Percentiles rank a stretch among this genome's conserved stretches.
Evolutionary conservation across 108 stramenopile genomes (phyloP).

Genomic region (Conticribra guillardii): DNA sequence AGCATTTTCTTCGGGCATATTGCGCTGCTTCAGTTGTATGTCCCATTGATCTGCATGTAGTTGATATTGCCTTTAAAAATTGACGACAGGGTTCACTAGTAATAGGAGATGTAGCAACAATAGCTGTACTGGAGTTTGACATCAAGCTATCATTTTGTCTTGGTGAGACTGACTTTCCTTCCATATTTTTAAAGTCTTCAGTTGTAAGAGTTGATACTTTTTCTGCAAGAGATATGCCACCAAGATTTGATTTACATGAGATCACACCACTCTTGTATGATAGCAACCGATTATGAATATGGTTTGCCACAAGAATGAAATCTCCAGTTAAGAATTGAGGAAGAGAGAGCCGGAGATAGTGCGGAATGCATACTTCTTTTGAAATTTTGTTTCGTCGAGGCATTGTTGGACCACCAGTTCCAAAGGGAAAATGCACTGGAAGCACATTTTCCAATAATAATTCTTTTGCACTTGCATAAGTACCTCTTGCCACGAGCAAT

Average conservation of each 20-base stretch:
- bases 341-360: slow-evolving; percentile 3
- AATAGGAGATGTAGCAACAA: too few species aligned
- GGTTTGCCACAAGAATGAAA: slow-evolving; percentile 15
- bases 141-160: too few species aligned
- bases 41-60: slow-evolving; percentile 25
- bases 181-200: slow-evolving; percentile 17
- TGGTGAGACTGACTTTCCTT: too few species aligned
- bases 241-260: not conserved
- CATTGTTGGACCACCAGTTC: slow-evolving; percentile 14
- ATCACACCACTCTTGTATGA: slow-evolving; percentile 14
- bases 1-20: slow-evolving; percentile 10
- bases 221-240: slow-evolving; percentile 7
- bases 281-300: slow-evolving; percentile 12
- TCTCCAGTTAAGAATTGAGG: slow-evolving; percentile 18
- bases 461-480: slow-evolving; percentile 10
- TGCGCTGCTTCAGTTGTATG: slow-evolving; percentile 24
- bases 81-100: too few species aligned
- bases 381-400: slow-evolving; percentile 10
- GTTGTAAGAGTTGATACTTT: not conserved
- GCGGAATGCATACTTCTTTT: not conserved
- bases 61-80: slow-evolving; percentile 9
- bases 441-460: slow-evolving; percentile 4
- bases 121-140: too few species aligned
- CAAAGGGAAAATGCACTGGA: slow-evolving; percentile 24
- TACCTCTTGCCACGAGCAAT: slow-evolving; percentile 11